Evolutionary conservation across 2,329 filamentous ascomycete genomes (phyloP).

Genomic region (Stagonosporopsis chrysanthemi): DNA sequence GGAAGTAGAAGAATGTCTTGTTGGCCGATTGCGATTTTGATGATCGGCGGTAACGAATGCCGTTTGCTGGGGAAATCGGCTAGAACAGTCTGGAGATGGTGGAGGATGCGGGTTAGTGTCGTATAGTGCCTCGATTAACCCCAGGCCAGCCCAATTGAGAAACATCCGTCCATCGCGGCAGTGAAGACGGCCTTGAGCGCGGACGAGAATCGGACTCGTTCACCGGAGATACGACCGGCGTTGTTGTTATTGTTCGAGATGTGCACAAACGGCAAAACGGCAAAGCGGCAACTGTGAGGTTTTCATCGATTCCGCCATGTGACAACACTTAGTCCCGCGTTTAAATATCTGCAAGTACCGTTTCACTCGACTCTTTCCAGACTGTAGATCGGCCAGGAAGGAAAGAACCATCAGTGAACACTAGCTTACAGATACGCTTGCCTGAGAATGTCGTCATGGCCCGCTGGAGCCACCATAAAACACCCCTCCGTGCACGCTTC

Average conservation of each 20-base stretch:
- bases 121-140: constrained; percentile 9
- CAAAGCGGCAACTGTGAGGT: constrained; percentile 10
- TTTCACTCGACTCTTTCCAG: constrained; percentile 31
- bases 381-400: neutral
- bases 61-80: constrained; percentile 16
- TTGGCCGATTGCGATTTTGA: neutral
- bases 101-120: constrained; percentile 19
- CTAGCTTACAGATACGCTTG: neutral
- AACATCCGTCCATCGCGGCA: constrained; percentile 8
- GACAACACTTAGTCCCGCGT: constrained; percentile 24
- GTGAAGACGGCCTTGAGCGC: constrained; percentile 13
- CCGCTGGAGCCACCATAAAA: neutral
- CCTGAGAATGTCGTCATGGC: neutral
- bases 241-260: constrained; percentile 10
- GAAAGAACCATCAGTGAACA: neutral
- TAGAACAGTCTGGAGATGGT: constrained; percentile 22
- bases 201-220: constrained; percentile 24
- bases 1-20: constrained; percentile 2
- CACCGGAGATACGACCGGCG: constrained; percentile 26
- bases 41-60: constrained; percentile 3
- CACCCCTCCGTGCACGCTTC: neutral
- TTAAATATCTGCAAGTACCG: constrained; percentile 46
- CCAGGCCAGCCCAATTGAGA: constrained; percentile 7
- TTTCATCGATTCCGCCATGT: neutral
- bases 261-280: constrained; percentile 4